Evolutionary conservation across 306 rosid genomes (phyloP), one percentile per base, ranked within the genome.

Genomic region (Canavalia gladiata): DNA sequence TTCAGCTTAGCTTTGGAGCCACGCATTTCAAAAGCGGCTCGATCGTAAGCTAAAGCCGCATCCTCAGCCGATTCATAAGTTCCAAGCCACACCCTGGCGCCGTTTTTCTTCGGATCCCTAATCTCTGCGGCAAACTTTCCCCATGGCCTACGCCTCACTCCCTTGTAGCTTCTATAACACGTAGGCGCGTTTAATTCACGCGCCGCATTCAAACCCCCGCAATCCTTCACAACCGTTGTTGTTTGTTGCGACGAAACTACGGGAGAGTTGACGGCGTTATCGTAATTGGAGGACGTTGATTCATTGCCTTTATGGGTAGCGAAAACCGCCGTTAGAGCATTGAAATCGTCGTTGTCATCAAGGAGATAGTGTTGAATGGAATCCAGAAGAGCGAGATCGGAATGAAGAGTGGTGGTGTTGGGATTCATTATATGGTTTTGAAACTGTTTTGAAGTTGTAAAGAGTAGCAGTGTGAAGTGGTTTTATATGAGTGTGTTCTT

Each of bases 61-160:
- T 84, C 78, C 78, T 86, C 84, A 4, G 87, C 88, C 0, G 86
- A 82, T 42, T 84, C 87, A 4, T 71, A 91, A 6, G 92, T 91
- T 6, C 95, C 95, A 0, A 91, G 92, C 95, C 95, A 89, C 34
- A 87, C 84, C 34, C 93, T 88, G 2, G 80, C 79, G 7, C 95
- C 91, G 6, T 84, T 91, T 72, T 68, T 87, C 12, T 76, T 85
- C 0, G 88, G 80, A 13, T 85, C 88, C 9, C 88, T 81, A 2
- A 85, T 85, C 30, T 91, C 93, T 5, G 93, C 93, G 0, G 93
- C 95, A 34, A 77, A 91, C 78, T 89, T 89, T 4, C 95, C 95
- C 95, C 91, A 89, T 0, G 93, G 93, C 82, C 93, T 78, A 6
- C 90, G 80, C 67, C 95, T 84, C 74, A 89, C 95, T 1, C 95